Evolutionary conservation across 306 rosid genomes (phyloP).

Genomic region (Cotoneaster glaucophyllus): DNA sequence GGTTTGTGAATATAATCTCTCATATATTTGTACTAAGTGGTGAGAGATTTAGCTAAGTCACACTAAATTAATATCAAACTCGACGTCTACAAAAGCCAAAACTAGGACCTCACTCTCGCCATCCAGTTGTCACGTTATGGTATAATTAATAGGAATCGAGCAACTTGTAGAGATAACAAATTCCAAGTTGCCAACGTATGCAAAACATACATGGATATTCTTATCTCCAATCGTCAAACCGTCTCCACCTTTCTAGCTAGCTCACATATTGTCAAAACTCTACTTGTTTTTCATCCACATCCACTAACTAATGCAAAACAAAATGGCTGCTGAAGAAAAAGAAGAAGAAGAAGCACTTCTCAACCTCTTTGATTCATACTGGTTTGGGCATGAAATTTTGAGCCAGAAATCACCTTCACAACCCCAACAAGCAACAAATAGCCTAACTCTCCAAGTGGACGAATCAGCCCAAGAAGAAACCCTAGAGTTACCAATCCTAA

Average conservation of each 20-base stretch:
- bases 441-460: background rate
- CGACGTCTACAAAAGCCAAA: too few species aligned
- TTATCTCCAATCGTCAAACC: background rate
- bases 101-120: too few species aligned
- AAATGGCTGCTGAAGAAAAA: slow-evolving; percentile 29
- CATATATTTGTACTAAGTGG: too few species aligned
- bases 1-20: too few species aligned
- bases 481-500: background rate
- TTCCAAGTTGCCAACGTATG: background rate
- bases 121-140: too few species aligned
- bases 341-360: slow-evolving; percentile 39
- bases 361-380: slow-evolving; percentile 46
- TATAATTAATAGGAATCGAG: background rate
- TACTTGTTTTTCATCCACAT: background rate
- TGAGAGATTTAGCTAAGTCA: too few species aligned
- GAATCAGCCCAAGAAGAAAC: background rate
- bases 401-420: slow-evolving; percentile 18
- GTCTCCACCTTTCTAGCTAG: background rate
- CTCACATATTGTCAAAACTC: background rate
- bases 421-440: background rate
- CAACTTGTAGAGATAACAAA: background rate
- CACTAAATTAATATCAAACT: too few species aligned
- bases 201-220: too few species aligned
- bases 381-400: slow-evolving; percentile 48
- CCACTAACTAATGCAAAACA: background rate